Conservation (phyloP, 352 stramenopile genomes). For the Globisporangium polare region DNA sequence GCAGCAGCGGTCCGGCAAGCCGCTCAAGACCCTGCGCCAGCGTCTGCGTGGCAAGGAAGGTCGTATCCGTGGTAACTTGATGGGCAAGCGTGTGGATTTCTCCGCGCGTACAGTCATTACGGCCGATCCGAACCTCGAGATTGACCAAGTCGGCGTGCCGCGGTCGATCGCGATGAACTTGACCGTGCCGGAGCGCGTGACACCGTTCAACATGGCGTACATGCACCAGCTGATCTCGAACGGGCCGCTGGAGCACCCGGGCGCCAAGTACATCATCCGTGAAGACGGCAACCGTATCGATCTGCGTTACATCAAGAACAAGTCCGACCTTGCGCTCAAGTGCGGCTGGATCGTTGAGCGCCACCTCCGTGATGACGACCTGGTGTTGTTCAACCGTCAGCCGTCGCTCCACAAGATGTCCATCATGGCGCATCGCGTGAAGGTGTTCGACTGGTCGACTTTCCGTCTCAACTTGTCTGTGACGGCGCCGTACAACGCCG, state of each 20-base stretch:
- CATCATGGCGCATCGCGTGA: constrained; percentile 99
- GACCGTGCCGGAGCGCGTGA: constrained; percentile 98
- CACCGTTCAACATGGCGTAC: constrained; percentile 97
- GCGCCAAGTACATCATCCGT: constrained; percentile 98
- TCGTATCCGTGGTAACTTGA: constrained; percentile 98
- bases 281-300: constrained; percentile 97
- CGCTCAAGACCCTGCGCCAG: constrained; percentile 97
- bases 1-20: constrained; percentile 95
- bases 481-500: constrained; percentile 99
- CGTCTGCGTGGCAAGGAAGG: constrained; percentile 97
- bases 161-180: constrained; percentile 98
- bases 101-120: constrained; percentile 99
- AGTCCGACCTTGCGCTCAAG: constrained; percentile 93
- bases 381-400: constrained; percentile 99
- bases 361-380: constrained; percentile 97
- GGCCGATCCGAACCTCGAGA: constrained; percentile 98
- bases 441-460: constrained; percentile 99
- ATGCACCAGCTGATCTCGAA: constrained; percentile 96
- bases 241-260: constrained; percentile 95
- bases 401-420: constrained; percentile 99
- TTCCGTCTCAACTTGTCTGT: constrained; percentile 99
- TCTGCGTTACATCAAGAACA: constrained; percentile 97
- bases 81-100: constrained; percentile 99
- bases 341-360: constrained; percentile 98
- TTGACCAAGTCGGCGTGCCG: constrained; percentile 99